Evolutionary conservation across 2,329 filamentous ascomycete species (phyloP).

Genomic region (Tetracladium maxilliforme): DNA sequence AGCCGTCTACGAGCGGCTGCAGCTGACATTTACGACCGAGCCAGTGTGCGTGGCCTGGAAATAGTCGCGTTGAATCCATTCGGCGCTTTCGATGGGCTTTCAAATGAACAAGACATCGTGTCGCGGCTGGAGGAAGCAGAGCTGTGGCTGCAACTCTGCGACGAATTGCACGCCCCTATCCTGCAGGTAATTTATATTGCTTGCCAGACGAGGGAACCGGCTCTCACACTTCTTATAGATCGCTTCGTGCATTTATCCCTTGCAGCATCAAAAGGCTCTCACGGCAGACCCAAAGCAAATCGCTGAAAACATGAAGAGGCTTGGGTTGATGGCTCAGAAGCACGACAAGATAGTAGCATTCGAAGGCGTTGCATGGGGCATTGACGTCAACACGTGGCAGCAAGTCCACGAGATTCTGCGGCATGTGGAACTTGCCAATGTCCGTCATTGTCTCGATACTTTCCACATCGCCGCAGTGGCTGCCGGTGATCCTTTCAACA

Average conservation of each 20-base stretch:
- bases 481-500: slow-evolving; percentile 8
- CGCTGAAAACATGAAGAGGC: no score
- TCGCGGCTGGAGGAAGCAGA: slow-evolving; percentile 5
- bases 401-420: slow-evolving; percentile 5
- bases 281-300: no score
- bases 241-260: slow-evolving; percentile 1
- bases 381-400: slow-evolving; percentile 6
- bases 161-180: slow-evolving; percentile 5
- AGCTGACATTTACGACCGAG: no score
- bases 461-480: slow-evolving; percentile 7
- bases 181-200: slow-evolving; percentile 4
- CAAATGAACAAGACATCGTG: slow-evolving; percentile 2
- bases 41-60: no score
- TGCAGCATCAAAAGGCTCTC: no score
- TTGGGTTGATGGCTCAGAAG: no score
- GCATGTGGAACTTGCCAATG: slow-evolving; percentile 4
- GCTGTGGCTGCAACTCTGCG: slow-evolving; percentile 6
- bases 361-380: no score
- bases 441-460: slow-evolving; percentile 6
- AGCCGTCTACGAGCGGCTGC: no score
- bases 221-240: no score
- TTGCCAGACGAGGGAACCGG: neutral
- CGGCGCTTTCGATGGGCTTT: slow-evolving; percentile 5
- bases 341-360: no score
- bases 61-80: slow-evolving; percentile 2